Base-by-base conservation (phyloP, 1,139 yeast genomes). In the Candida tropicalis region DNA sequence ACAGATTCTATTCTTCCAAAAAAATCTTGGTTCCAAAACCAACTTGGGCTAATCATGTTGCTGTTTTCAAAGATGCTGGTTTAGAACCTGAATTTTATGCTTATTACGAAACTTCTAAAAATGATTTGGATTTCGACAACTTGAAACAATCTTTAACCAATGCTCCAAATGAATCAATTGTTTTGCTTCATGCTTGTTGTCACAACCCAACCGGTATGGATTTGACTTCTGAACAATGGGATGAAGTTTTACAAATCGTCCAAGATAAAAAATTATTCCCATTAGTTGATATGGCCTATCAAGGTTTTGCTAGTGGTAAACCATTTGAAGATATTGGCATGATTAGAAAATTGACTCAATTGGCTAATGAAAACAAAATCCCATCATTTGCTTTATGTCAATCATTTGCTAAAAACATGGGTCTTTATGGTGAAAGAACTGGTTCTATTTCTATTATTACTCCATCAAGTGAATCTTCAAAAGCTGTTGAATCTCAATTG, bases 121-220 rank as follows among this genome's bases (percentile, higher is more conserved):
- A 82, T 59, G 75, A 73, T 40, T 68, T 83, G 56, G 79, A 80
- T 54, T 70, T 77, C 45, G 80, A 70, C 17, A 75, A 75, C 41
- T 70, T 84, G 73, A 67, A 70, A 52, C 47, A 58, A 40, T 69
- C 77, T 27, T 60, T 74, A 42, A 47, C 61, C 26, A 51, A 60
- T 22, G 78, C 79, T 38, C 75, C 70, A 22, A 65, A 71, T 15
- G 84, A 80, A 24, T 74, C 86, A 13, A 78, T 87, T 48, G 83
- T 91, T 28, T 75, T 91, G 48, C 74, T 93, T 50, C 99, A 93
- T 64, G 93, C 97, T 16, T 90, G 98, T 65, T 97, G 98, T 49
- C 99, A 93, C 70, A 93, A 93, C 70, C 99, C 99, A 50, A 93
- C 99, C 26, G 99, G 98, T 52, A 83, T 91, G 65, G 99, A 93